Percentiles rank a stretch among this genome's conserved stretches.
These are phyloP conservation scores for Aspergillus hortae DNA, from an alignment of 2,329 filamentous ascomycete genomes.

Conservation along the genomic window DNA sequence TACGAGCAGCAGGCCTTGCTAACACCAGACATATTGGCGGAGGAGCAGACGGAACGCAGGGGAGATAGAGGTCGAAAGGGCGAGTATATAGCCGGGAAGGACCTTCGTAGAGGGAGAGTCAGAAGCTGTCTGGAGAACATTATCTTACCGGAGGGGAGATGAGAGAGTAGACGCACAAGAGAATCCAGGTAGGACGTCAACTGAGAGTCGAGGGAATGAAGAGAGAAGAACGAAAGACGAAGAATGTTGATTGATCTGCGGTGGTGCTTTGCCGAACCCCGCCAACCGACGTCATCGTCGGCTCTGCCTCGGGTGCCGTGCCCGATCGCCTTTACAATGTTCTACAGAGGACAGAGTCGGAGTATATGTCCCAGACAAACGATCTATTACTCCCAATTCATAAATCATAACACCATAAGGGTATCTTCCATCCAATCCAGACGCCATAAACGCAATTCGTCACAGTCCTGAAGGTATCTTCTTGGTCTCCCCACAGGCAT, in stretches of 20 bases:
- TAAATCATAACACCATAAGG: not conserved
- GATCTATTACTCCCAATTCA: not conserved
- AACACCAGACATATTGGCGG: slow-evolving; percentile 35
- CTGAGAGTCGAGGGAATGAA: not conserved
- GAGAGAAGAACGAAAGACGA: not conserved
- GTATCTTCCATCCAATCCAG: not conserved
- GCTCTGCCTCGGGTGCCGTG: not conserved
- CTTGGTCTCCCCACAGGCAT: slow-evolving; percentile 4
- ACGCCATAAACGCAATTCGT: not conserved
- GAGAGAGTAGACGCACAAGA: slow-evolving; percentile 1
- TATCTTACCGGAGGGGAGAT: not conserved
- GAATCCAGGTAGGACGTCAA: not conserved
- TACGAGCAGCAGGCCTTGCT: slow-evolving; percentile 46
- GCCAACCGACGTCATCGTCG: not conserved
- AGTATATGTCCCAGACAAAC: not conserved
- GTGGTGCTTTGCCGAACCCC: not conserved
- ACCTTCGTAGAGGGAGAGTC: slow-evolving; percentile 21
- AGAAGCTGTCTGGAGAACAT: slow-evolving; percentile 23
- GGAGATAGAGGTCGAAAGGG: slow-evolving; percentile 1
- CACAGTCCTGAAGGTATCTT: not conserved
- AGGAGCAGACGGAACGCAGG: slow-evolving; percentile 17
- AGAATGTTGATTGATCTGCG: not conserved
- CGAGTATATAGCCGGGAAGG: slow-evolving; percentile 13
- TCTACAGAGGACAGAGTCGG: no score
- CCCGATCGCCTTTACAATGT: not conserved